Base-by-base conservation (phyloP, 768 basidiomycete species). In the Suillus fuscotomentosus region DNA sequence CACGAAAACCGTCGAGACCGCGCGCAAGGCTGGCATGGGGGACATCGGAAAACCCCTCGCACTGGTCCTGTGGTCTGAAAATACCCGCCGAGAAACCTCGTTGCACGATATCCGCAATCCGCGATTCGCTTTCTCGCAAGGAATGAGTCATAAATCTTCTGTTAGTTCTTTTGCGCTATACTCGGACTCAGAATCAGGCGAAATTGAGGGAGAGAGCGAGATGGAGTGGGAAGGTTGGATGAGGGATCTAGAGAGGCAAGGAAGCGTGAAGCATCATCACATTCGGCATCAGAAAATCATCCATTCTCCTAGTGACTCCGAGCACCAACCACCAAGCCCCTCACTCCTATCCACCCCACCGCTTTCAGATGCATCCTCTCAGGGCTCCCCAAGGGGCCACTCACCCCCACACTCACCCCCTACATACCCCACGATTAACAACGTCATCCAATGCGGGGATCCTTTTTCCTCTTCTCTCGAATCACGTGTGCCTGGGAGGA, bases 191-290 rank as follows among this genome's bases (percentile, higher is more conserved):
- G 79, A 77, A 4, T 78, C 79, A 51, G 82, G 77, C 38, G 81
- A 79, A 34, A 73, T 67, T n/a, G 77, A 75, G 5, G 79, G 75
- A 7, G 79, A 82, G 31, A 83, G 80, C 68, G 89, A 89, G 71
- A 75, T 77, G 24, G 89, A 91, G 70, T 91, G 89, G 89, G 78
- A 83, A 5, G 86, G 84, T 1, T 91, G 89, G 89, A 77, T 81
- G 70, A 82, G 82, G 5, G 88, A 88, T 76, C 62, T 89, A 51
- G 76, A 80, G 48, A 76, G 82, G 24, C 81, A 81, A 68, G 39
- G 64, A 63, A 66, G 60, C 20, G 66, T 69, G n/a, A 68, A 61
- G 62, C 70, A 63, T 11, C 22, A 41, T 10, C 39, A 41, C 6
- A 60, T 22, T 48, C 39, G 24, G 27, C 63, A 39, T 53, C 63